Conservation (phyloP, 2,329 filamentous ascomycete species). For the Gnomoniopsis sp. region DNA sequence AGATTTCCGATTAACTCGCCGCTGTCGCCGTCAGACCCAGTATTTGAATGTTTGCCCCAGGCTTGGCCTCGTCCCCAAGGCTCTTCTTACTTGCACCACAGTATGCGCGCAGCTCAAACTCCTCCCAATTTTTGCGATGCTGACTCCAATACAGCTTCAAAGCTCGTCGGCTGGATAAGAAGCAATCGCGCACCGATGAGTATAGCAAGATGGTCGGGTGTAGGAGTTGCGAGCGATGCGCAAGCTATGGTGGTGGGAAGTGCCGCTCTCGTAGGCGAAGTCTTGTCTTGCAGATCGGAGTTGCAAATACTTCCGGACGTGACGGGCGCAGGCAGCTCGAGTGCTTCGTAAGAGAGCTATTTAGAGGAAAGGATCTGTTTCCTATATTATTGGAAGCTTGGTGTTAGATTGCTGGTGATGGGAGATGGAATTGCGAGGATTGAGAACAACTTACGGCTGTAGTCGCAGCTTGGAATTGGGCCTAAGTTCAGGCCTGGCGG, state of each 20-base stretch:
- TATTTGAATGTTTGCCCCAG: neutral
- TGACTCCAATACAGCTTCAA: too few species aligned
- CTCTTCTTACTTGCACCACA: neutral
- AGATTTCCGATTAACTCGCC: neutral
- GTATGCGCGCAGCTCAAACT: neutral
- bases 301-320: neutral
- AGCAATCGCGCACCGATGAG: neutral
- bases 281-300: neutral
- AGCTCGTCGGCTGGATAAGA: neutral
- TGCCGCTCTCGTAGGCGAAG: neutral
- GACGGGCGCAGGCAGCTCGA: neutral
- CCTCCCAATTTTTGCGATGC: neutral
- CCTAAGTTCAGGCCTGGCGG: neutral
- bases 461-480: neutral
- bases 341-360: neutral
- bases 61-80: neutral
- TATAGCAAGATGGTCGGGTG: neutral
- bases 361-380: neutral
- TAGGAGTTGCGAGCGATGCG: neutral
- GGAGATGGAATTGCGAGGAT: neutral
- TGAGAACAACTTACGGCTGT: neutral
- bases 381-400: neutral
- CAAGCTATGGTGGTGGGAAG: neutral
- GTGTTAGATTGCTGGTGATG: neutral
- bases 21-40: neutral